phyloP scores from a whole-genome alignment of 768 basidiomycete genomes.

The Leucosporidium yakuticum region DNA sequence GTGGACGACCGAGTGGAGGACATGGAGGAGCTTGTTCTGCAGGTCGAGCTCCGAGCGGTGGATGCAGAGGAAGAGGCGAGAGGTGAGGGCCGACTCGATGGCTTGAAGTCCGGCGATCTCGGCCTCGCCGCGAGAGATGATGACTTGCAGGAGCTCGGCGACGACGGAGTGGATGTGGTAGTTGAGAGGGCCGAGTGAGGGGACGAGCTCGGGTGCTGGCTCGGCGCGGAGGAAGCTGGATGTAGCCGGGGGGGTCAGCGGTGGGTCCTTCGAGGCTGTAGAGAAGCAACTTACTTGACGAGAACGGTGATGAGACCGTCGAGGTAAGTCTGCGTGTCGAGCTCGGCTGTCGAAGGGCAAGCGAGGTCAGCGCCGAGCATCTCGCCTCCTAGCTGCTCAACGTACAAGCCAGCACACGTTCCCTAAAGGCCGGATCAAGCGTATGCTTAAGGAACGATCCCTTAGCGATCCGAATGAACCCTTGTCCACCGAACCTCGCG shows the following conservation, averaged over 20 bases:
- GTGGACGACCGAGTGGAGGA: conserved; percentile 68
- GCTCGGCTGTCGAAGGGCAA: conserved; percentile 3
- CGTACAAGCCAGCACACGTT: conserved; percentile 60
- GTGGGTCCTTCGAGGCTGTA: neutral
- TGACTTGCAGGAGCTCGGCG: conserved; percentile 73
- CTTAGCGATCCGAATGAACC: conserved; percentile 69
- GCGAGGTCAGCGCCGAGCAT: neutral
- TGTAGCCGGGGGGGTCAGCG: neutral
- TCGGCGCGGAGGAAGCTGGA: conserved; percentile 71
- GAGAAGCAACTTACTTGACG: conserved; percentile 52
- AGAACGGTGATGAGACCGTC: conserved; percentile 70
- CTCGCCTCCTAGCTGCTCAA: neutral
- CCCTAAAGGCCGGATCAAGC: conserved; percentile 57
- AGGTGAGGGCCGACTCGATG: conserved; percentile 65
- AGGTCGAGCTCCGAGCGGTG: conserved; percentile 67
- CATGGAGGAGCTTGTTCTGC: conserved; percentile 87
- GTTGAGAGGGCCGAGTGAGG: conserved; percentile 60
- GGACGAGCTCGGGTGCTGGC: conserved; percentile 51
- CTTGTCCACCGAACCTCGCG: conserved; percentile 81
- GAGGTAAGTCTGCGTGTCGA: conserved; percentile 51
- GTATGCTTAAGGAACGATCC: conserved; percentile 61
- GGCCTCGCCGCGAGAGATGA: conserved; percentile 75
- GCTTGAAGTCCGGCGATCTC: conserved; percentile 56
- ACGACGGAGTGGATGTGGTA: conserved; percentile 63
- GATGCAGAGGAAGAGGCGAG: conserved; percentile 67